Evolutionary conservation across 306 rosid species (phyloP).

Genomic region (Acacia acuminata): DNA sequence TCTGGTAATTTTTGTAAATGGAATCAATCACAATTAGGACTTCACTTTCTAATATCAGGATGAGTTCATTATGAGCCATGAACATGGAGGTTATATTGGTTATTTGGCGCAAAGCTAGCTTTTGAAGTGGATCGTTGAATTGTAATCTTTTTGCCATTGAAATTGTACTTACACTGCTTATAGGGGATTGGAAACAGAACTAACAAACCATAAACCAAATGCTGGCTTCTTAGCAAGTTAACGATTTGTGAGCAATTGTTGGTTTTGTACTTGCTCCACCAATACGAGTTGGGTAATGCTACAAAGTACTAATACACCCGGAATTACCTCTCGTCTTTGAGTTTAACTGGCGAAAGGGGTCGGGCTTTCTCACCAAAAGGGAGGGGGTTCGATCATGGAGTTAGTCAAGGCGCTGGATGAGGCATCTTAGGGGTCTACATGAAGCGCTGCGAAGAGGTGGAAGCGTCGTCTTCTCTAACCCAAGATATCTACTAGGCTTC

Average conservation of each 20-base stretch:
- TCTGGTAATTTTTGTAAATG: constrained; percentile 63
- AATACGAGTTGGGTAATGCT: constrained; percentile 11
- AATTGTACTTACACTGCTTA: too few relatives aligned
- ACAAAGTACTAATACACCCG: constrained; percentile 1
- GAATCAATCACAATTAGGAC: constrained; percentile 5
- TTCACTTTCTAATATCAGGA: constrained; percentile 12
- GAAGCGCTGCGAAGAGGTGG: too few relatives aligned
- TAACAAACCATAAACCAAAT: neutral
- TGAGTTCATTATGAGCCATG: constrained; percentile 5
- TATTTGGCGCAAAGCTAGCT: constrained; percentile 11
- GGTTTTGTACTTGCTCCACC: constrained; percentile 1
- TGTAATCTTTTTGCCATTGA: constrained; percentile 7
- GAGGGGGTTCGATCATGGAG: too few relatives aligned
- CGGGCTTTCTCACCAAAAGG: too few relatives aligned
- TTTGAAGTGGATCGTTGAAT: constrained; percentile 11
- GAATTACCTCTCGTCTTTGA: too few relatives aligned
- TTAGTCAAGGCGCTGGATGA: too few relatives aligned
- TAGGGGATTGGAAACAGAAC: too few relatives aligned
- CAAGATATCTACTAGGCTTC: too few relatives aligned
- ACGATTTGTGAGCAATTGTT: constrained; percentile 21
- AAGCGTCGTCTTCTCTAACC: too few relatives aligned
- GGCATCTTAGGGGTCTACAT: too few relatives aligned
- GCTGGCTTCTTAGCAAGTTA: neutral
- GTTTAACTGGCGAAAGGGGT: too few relatives aligned
- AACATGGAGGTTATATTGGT: constrained; percentile 17